These are phyloP conservation scores for Yamadazyma laniorum DNA, from an alignment of 805 yeast species.

Conservation along the genomic window DNA sequence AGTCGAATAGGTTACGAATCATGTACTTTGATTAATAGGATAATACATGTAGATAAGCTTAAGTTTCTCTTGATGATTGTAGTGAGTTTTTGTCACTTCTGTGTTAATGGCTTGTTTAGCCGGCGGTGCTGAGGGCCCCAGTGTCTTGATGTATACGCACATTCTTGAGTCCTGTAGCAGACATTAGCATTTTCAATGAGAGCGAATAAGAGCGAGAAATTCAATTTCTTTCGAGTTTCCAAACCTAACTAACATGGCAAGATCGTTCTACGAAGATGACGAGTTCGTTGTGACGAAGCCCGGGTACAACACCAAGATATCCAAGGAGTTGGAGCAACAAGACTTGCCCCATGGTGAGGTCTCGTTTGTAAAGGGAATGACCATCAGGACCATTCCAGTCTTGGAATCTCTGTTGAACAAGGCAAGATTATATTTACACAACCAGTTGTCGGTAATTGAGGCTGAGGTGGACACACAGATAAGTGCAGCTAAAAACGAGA, in stretches of 20 bases:
- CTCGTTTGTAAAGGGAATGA: slow-evolving; percentile 51
- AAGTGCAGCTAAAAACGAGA: slow-evolving; percentile 48
- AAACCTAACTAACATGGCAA: slow-evolving; percentile 21
- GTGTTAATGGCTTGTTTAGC: too few species aligned
- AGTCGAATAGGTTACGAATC: slow-evolving; percentile 39
- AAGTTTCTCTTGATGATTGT: too few species aligned
- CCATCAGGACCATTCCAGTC: slow-evolving; percentile 47
- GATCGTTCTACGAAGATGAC: slow-evolving; percentile 55
- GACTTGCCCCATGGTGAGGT: slow-evolving; percentile 42
- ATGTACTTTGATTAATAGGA: slow-evolving; percentile 26
- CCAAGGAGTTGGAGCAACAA: slow-evolving; percentile 33
- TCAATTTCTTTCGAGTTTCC: neutral
- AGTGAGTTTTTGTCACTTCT: too few species aligned
- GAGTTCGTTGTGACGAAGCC: slow-evolving; percentile 48
- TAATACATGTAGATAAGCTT: slow-evolving; percentile 12
- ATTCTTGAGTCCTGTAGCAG: too few species aligned
- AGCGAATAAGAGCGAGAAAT: too few species aligned
- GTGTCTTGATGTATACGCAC: too few species aligned
- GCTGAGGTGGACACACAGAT: slow-evolving; percentile 49
- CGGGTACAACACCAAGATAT: slow-evolving; percentile 41
- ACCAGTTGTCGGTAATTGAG: slow-evolving; percentile 32
- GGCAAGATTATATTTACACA: slow-evolving; percentile 38
- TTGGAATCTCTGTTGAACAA: slow-evolving; percentile 44
- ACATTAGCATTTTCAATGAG: too few species aligned
- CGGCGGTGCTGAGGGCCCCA: too few species aligned